A percentile compares a stretch with the other conserved stretches of the same genome.
phyloP scores from a whole-genome alignment of 2,329 filamentous ascomycete genomes.

The Blastomyces percursus region DNA sequence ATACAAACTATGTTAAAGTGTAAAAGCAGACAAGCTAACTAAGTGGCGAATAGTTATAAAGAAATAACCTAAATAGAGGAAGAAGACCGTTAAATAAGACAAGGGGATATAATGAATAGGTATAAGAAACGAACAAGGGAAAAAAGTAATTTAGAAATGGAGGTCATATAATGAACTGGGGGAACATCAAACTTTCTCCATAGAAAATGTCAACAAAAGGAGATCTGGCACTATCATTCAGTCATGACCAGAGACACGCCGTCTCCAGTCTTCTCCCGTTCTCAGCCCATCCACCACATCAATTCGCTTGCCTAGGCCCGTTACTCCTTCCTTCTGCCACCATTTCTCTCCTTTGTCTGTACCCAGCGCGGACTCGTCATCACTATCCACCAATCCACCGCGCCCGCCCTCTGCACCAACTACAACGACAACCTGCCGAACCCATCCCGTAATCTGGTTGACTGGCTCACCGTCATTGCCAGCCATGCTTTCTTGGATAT shows the following conservation, averaged over 20 bases:
- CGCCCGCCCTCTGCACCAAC: constrained; percentile 48
- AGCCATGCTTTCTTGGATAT: constrained; percentile 73
- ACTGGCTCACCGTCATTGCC: constrained; percentile 65
- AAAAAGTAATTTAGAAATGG: not conserved
- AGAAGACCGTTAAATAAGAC: not conserved
- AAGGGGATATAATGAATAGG: not conserved
- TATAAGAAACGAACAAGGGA: not conserved
- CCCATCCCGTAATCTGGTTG: constrained; percentile 54
- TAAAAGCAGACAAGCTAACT: not conserved
- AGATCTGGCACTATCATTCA: constrained; percentile 19
- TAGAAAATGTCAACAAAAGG: not conserved
- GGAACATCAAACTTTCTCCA: not conserved
- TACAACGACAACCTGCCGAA: constrained; percentile 50
- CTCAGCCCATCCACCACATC: constrained; percentile 75
- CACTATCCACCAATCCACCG: constrained; percentile 72
- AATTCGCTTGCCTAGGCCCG: constrained; percentile 76
- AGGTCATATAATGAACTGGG: constrained; percentile 2
- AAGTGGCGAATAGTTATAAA: not conserved
- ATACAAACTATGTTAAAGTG: not conserved
- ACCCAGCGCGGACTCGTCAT: constrained; percentile 40
- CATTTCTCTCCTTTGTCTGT: constrained; percentile 24
- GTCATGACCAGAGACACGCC: constrained; percentile 58
- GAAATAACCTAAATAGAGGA: not conserved
- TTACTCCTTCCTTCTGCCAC: constrained; percentile 64
- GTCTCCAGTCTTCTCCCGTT: constrained; percentile 76